Evolutionary conservation across 2,329 filamentous ascomycete species (phyloP).

Genomic region (Mycosphaerella sp.): DNA sequence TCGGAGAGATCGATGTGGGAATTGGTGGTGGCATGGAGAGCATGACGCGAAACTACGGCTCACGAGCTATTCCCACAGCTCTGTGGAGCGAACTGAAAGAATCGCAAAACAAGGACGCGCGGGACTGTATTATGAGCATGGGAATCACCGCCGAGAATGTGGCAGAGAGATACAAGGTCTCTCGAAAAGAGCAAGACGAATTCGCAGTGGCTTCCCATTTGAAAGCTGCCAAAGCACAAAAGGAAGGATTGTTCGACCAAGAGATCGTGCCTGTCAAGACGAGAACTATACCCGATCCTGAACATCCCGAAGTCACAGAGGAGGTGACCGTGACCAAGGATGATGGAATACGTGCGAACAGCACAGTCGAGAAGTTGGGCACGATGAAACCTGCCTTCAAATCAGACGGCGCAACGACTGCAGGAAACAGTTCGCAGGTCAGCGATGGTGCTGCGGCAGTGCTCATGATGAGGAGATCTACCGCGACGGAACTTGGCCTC

Average conservation of each 20-base stretch:
- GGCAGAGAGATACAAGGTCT: constrained; percentile 67
- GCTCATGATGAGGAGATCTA: constrained; percentile 77
- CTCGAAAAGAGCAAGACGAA: constrained; percentile 69
- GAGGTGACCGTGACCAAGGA: constrained; percentile 66
- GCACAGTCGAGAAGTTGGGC: constrained; percentile 63
- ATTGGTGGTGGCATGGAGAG: constrained; percentile 91
- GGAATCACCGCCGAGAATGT: constrained; percentile 87
- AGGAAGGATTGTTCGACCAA: constrained; percentile 61
- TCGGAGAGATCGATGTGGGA: constrained; percentile 64
- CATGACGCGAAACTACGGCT: constrained; percentile 89
- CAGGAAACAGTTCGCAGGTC: constrained; percentile 79
- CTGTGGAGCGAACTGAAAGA: constrained; percentile 69
- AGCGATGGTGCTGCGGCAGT: constrained; percentile 81
- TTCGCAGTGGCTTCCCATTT: constrained; percentile 71
- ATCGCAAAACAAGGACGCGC: constrained; percentile 59
- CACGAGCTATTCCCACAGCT: constrained; percentile 73
- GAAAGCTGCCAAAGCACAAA: constrained; percentile 65
- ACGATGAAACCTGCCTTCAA: constrained; percentile 83
- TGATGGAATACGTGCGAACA: constrained; percentile 70
- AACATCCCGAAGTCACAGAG: constrained; percentile 44
- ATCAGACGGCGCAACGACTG: constrained; percentile 67
- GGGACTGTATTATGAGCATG: constrained; percentile 92
- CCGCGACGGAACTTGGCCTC: constrained; percentile 67
- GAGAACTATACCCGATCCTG: constrained; percentile 59
- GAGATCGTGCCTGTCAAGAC: constrained; percentile 81